Conservation (phyloP, 1,284 basidiomycete species). For the Cystobasidium pallidum region DNA sequence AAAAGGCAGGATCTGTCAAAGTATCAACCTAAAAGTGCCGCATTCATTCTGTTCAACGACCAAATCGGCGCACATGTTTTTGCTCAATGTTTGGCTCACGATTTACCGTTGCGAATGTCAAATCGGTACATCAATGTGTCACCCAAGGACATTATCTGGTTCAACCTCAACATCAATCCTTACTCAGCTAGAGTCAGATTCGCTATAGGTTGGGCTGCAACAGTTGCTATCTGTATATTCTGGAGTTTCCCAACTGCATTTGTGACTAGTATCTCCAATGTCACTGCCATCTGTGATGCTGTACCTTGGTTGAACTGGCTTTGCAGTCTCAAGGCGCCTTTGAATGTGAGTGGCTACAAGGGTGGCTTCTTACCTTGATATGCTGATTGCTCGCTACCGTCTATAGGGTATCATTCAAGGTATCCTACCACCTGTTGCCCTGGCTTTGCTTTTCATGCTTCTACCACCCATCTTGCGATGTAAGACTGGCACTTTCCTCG, state of each 20-base stretch:
- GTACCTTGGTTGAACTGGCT: conserved; percentile 78
- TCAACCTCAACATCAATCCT: conserved; percentile 81
- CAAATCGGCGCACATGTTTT: conserved; percentile 93
- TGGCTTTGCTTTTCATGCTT: conserved; percentile 88
- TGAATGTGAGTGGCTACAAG: conserved; percentile 3
- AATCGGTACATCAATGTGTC: conserved; percentile 68
- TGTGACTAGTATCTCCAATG: conserved; percentile 81
- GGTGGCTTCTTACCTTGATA: neutral
- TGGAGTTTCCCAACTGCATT: conserved; percentile 71
- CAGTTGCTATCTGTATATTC: conserved; percentile 66
- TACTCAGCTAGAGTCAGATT: conserved; percentile 74
- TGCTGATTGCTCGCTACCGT: neutral
- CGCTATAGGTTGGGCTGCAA: conserved; percentile 61
- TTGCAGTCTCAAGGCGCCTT: conserved; percentile 64
- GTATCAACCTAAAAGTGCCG: conserved; percentile 62
- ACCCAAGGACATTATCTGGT: conserved; percentile 87
- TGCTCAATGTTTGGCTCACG: conserved; percentile 56
- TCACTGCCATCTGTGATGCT: conserved; percentile 26
- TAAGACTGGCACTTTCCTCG: too few species aligned
- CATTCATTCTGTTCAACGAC: conserved; percentile 87
- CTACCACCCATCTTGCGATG: conserved; percentile 80
- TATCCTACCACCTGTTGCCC: conserved; percentile 79
- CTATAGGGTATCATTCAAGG: conserved; percentile 79
- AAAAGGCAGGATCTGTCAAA: conserved; percentile 67
- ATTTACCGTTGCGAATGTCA: conserved; percentile 64